phyloP scores from a whole-genome alignment of 2,329 filamentous ascomycete genomes.

The Metarhizium brunneum region DNA sequence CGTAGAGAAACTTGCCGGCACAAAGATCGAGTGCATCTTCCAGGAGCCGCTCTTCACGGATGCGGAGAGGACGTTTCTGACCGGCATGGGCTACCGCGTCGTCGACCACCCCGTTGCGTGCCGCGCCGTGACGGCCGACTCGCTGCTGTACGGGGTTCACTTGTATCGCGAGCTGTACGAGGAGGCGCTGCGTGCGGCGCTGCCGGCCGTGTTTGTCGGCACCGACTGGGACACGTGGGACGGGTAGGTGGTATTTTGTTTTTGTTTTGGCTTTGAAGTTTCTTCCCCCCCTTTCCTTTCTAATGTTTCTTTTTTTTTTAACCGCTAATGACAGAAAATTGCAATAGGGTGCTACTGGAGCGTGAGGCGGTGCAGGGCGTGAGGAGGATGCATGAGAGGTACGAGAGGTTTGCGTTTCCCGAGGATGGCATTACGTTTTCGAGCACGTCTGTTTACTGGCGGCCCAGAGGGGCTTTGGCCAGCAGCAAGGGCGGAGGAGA shows the following conservation, averaged over 20 bases:
- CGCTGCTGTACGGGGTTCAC: slow-evolving; percentile 55
- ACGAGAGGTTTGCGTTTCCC: slow-evolving; percentile 10
- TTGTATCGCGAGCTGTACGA: slow-evolving; percentile 46
- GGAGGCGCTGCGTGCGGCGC: slow-evolving; percentile 32
- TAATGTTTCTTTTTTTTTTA: background rate
- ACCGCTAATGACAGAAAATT: background rate
- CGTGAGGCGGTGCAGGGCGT: slow-evolving; percentile 5
- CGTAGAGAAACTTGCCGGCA: slow-evolving; percentile 11
- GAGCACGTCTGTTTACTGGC: slow-evolving; percentile 13
- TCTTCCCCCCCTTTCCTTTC: too few relatives aligned
- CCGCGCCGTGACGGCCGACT: slow-evolving; percentile 33
- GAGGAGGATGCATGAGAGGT: slow-evolving; percentile 9
- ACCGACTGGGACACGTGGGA: slow-evolving; percentile 44
- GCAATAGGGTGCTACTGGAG: background rate
- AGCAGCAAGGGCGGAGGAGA: background rate
- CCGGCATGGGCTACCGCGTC: slow-evolving; percentile 42
- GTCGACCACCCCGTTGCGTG: slow-evolving; percentile 45
- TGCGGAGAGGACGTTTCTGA: slow-evolving; percentile 41
- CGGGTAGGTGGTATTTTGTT: slow-evolving; percentile 25
- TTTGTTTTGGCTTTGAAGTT: background rate
- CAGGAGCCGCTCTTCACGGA: slow-evolving; percentile 45
- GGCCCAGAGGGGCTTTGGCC: background rate
- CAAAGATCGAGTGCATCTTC: slow-evolving; percentile 35
- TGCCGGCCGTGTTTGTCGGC: slow-evolving; percentile 49
- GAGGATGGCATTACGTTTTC: slow-evolving; percentile 11